phyloP scores from a whole-genome alignment of 208 protist species.

The Crithidia sp. region DNA sequence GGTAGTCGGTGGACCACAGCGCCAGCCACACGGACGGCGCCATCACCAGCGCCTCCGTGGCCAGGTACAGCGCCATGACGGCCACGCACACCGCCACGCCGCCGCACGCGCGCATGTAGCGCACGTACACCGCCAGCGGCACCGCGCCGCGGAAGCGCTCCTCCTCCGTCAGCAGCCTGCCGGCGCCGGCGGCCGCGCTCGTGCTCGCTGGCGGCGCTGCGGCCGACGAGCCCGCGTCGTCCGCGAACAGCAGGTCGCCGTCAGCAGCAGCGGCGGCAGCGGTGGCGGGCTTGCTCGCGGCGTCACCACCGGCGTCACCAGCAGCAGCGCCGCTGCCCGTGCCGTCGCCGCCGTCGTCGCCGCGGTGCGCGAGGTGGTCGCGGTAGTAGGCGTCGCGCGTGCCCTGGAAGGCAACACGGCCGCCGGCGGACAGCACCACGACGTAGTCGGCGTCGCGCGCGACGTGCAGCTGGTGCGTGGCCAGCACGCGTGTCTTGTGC shows the following conservation, averaged over 20 bases:
- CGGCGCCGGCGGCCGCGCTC: not conserved
- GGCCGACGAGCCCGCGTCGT: not conserved
- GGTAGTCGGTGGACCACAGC: not conserved
- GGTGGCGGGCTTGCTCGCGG: not conserved
- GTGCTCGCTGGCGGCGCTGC: not conserved
- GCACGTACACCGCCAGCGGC: too few relatives aligned
- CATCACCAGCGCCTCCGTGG: too few relatives aligned
- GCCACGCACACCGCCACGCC: too few relatives aligned
- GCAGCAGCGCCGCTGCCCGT: not conserved
- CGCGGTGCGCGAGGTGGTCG: too few relatives aligned
- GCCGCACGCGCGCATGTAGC: too few relatives aligned
- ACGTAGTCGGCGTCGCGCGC: conserved; percentile 75
- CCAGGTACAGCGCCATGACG: too few relatives aligned
- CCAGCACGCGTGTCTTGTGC: conserved; percentile 84
- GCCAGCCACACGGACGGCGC: too few relatives aligned
- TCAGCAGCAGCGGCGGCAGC: not conserved
- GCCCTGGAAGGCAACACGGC: conserved; percentile 43
- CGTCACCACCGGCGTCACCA: not conserved
- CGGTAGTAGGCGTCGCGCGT: conserved; percentile 4
- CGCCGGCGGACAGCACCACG: conserved; percentile 67
- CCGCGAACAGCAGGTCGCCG: not conserved
- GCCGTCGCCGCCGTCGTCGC: not conserved
- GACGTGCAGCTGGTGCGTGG: conserved; percentile 93
- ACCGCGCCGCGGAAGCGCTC: conserved; percentile 1
- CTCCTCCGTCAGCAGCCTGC: conserved; percentile 16